Evolutionary conservation across 768 basidiomycete species (phyloP).

Genomic region (Candolleomyces aberdarensis): DNA sequence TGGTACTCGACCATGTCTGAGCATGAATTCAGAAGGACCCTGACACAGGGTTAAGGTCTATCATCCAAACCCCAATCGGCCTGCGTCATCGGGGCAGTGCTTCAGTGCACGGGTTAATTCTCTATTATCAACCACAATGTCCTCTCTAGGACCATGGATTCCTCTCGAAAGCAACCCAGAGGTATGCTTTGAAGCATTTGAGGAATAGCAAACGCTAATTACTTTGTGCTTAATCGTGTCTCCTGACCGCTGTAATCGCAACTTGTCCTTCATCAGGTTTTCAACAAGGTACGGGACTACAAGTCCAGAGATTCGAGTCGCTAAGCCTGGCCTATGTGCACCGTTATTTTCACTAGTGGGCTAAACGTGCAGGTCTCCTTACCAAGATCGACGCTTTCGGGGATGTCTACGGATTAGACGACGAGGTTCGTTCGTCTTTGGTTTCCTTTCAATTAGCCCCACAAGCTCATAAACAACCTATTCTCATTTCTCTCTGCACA

Average conservation of each 20-base stretch:
- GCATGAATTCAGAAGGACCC: too few relatives aligned
- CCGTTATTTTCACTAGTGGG: slow-evolving; percentile 46
- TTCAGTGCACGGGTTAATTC: too few relatives aligned
- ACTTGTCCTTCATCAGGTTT: slow-evolving; percentile 29
- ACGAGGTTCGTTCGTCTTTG: slow-evolving; percentile 41
- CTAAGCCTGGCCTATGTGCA: background rate
- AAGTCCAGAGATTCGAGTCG: background rate
- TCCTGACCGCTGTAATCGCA: background rate
- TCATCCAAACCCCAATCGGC: too few relatives aligned
- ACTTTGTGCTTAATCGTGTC: background rate
- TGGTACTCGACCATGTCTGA: too few relatives aligned
- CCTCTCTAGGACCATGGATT: slow-evolving; percentile 53
- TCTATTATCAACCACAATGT: slow-evolving; percentile 5
- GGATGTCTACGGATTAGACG: slow-evolving; percentile 74
- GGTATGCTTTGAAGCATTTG: slow-evolving; percentile 13
- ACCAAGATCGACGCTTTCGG: slow-evolving; percentile 49
- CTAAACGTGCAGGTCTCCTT: slow-evolving; percentile 62
- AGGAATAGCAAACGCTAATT: background rate
- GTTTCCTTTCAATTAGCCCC: background rate
- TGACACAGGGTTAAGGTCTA: too few relatives aligned
- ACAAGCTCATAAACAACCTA: background rate
- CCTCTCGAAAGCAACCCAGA: slow-evolving; percentile 76
- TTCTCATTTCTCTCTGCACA: background rate
- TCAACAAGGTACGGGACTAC: slow-evolving; percentile 38
- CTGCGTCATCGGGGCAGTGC: too few relatives aligned